Evolutionary conservation across 257 asterid species (phyloP).

Genomic region (Jacaranda copaia): DNA sequence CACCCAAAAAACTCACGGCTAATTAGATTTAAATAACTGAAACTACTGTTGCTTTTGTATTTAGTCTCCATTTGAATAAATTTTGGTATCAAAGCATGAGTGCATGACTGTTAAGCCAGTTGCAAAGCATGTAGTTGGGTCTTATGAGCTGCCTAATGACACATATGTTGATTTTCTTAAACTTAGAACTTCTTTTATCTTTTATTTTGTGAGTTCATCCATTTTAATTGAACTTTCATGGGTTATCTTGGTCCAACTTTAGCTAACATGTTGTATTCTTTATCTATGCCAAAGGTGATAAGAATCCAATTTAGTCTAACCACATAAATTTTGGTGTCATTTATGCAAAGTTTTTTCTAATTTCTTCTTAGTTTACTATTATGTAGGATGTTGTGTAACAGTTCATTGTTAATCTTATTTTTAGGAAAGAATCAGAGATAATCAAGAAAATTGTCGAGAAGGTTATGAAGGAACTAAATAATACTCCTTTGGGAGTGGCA

Average conservation of each 20-base stretch:
- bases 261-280: background rate
- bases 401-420: background rate
- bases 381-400: background rate
- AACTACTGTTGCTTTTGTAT: no score
- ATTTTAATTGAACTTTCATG: no score
- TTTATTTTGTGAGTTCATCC: background rate
- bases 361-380: background rate
- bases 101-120: background rate
- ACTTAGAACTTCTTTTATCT: background rate
- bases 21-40: no score
- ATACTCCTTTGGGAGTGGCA: constrained; percentile 44
- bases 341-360: background rate
- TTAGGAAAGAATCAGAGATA: constrained; percentile 36
- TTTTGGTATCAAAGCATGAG: background rate
- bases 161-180: background rate
- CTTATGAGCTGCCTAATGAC: background rate
- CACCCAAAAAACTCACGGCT: no score
- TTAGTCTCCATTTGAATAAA: no score
- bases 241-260: background rate
- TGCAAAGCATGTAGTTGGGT: background rate
- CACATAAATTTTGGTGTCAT: background rate
- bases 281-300: no score
- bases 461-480: constrained; percentile 36
- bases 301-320: background rate
- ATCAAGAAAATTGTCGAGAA: constrained; percentile 35